Conservation (phyloP, 1,139 yeast genomes). For the Candida sanyaensis region DNA sequence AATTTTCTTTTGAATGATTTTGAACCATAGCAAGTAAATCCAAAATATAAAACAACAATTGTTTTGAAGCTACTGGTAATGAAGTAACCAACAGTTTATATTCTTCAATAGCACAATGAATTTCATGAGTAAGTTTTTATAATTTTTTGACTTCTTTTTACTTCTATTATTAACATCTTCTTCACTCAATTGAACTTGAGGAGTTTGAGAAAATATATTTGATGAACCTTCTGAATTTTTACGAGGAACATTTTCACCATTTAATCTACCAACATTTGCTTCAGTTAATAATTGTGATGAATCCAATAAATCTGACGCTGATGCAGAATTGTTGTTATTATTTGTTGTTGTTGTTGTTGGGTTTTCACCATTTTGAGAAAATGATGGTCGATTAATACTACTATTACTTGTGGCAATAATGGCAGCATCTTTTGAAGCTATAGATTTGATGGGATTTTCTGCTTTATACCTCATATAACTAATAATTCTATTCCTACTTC, state of each 20-base stretch:
- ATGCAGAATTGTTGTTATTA: background rate
- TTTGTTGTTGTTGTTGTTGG: background rate
- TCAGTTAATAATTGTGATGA: slow-evolving; percentile 31
- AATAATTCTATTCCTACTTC: slow-evolving; percentile 58
- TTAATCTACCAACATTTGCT: slow-evolving; percentile 30
- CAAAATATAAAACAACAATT: slow-evolving; percentile 81
- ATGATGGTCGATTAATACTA: background rate
- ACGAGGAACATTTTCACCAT: slow-evolving; percentile 9
- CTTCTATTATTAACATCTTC: slow-evolving; percentile 8
- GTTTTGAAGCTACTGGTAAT: slow-evolving; percentile 73
- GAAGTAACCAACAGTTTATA: slow-evolving; percentile 68
- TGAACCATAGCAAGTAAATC: slow-evolving; percentile 88
- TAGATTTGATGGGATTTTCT: slow-evolving; percentile 35
- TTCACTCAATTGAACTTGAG: slow-evolving; percentile 7
- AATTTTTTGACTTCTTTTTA: slow-evolving; percentile 31
- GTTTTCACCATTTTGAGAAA: background rate
- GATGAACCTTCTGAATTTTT: slow-evolving; percentile 5
- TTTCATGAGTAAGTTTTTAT: slow-evolving; percentile 56
- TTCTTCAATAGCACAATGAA: slow-evolving; percentile 67
- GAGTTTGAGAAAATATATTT: slow-evolving; percentile 2
- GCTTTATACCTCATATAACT: slow-evolving; percentile 63
- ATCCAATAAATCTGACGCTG: slow-evolving; percentile 17
- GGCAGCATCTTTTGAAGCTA: background rate
- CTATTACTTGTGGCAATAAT: slow-evolving; percentile 2
- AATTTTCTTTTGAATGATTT: slow-evolving; percentile 70